phyloP scores from a whole-genome alignment of 768 basidiomycete genomes.

The Pisolithus marmoratus region DNA sequence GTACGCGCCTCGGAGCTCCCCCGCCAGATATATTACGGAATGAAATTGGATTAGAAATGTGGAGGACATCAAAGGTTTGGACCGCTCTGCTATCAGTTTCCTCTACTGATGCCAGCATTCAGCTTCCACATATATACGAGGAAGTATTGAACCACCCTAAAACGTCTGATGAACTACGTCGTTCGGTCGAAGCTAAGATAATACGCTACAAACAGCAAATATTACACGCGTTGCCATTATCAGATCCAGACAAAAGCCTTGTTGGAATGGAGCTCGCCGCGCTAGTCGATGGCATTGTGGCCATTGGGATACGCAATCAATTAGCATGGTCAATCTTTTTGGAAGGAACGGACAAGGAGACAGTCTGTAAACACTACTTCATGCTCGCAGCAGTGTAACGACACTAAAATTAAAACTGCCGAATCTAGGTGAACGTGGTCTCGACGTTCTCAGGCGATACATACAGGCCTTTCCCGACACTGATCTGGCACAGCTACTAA shows the following conservation, averaged over 20 bases:
- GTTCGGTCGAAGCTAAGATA: constrained; percentile 69
- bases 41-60: constrained; percentile 65
- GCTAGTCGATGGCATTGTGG: constrained; percentile 66
- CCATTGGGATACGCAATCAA: constrained; percentile 73
- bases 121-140: constrained; percentile 70
- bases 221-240: constrained; percentile 53
- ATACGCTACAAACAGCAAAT: constrained; percentile 57
- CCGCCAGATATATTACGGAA: constrained; percentile 51
- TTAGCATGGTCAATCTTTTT: constrained; percentile 76
- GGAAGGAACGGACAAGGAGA: constrained; percentile 65
- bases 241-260: constrained; percentile 36
- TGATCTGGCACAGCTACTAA: constrained; percentile 50
- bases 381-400: constrained; percentile 1
- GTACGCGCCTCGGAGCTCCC: constrained; percentile 69
- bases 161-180: constrained; percentile 76
- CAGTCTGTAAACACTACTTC: constrained; percentile 46
- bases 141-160: constrained; percentile 79
- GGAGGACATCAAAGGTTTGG: constrained; percentile 53
- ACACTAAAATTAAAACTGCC: constrained; percentile 4
- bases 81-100: neutral
- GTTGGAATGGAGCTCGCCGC: constrained; percentile 63
- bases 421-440: constrained; percentile 55
- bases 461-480: constrained; percentile 59
- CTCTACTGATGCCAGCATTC: constrained; percentile 9
- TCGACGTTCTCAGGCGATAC: constrained; percentile 51